A percentile compares a stretch with the other conserved stretches of the same genome.
These are phyloP conservation scores for Lagenidium giganteum DNA, from an alignment of 352 stramenopile species.

Conservation along the genomic window DNA sequence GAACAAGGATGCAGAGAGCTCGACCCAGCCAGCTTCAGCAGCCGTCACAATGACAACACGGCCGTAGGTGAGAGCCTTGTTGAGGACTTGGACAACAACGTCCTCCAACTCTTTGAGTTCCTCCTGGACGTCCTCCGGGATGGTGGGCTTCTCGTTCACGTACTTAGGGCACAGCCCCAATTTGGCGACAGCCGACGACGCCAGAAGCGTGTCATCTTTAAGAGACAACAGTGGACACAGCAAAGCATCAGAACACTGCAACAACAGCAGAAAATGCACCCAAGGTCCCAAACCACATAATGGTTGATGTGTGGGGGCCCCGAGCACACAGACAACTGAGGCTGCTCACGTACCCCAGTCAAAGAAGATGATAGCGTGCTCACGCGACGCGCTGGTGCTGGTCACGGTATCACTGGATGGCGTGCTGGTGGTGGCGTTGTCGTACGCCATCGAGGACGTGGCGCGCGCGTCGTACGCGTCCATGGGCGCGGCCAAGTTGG, in stretches of 20 bases:
- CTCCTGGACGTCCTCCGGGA: constrained; percentile 60
- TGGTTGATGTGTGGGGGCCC: not conserved
- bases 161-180: constrained; percentile 79
- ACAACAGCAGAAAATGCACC: too few relatives aligned
- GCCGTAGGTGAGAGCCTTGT: constrained; percentile 64
- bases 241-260: constrained; percentile 1
- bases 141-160: constrained; percentile 77
- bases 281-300: constrained; percentile 1
- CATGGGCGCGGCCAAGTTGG: constrained; percentile 41
- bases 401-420: too few relatives aligned
- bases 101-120: constrained; percentile 77
- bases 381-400: constrained; percentile 29
- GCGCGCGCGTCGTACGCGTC: constrained; percentile 63
- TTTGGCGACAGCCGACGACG: constrained; percentile 76
- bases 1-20: constrained; percentile 84
- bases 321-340: too few relatives aligned
- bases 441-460: too few relatives aligned
- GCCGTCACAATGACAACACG: constrained; percentile 88
- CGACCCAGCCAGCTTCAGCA: constrained; percentile 87
- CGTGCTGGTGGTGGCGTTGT: too few relatives aligned
- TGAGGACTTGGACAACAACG: constrained; percentile 66
- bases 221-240: constrained; percentile 1
- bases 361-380: constrained; percentile 79
- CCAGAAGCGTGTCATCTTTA: constrained; percentile 79
- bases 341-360: constrained; percentile 64